A percentile compares a stretch with the other conserved stretches of the same genome.
Conservation (phyloP, 805 yeast species). For the Clavispora fructus region DNA sequence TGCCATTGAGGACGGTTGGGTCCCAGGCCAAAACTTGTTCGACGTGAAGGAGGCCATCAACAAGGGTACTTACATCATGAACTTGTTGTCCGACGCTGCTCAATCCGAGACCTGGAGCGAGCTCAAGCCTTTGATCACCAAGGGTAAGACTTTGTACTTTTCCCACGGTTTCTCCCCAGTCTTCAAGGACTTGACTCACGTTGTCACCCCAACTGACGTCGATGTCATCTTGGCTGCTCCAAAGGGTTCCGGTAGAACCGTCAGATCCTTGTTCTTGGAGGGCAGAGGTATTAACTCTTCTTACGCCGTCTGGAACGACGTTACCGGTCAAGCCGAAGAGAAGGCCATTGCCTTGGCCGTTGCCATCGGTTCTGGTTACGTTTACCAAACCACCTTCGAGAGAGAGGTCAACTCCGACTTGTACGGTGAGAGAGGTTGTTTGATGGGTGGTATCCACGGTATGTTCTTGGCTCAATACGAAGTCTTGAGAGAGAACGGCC, state of each 20-base stretch:
- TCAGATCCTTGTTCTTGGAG: conserved; percentile 98
- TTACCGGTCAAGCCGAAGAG: conserved; percentile 98
- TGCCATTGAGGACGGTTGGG: conserved; percentile 99
- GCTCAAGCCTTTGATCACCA: conserved; percentile 86
- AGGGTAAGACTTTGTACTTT: conserved; percentile 97
- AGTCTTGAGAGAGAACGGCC: conserved; percentile 99
- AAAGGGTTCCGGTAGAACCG: conserved; percentile 99
- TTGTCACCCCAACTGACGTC: conserved; percentile 88
- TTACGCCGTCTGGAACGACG: conserved; percentile 99
- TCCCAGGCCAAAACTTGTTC: conserved; percentile 97
- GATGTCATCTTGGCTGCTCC: conserved; percentile 99
- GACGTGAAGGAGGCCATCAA: conserved; percentile 89
- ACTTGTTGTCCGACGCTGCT: conserved; percentile 98
- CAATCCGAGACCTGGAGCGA: conserved; percentile 96
- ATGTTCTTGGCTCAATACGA: conserved; percentile 99
- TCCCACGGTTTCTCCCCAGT: conserved; percentile 99
- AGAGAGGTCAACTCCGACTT: conserved; percentile 98
- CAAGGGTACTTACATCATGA: conserved; percentile 94
- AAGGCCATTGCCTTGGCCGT: conserved; percentile 97
- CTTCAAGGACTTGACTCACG: conserved; percentile 95
- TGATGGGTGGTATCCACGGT: conserved; percentile 99
- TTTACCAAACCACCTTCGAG: conserved; percentile 98
- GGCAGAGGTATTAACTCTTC: conserved; percentile 99
- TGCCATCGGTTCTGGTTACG: conserved; percentile 99
- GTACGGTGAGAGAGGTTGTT: conserved; percentile 99